phyloP scores from a whole-genome alignment of 2,329 filamentous ascomycete genomes.

The Sphaerulina musiva region DNA sequence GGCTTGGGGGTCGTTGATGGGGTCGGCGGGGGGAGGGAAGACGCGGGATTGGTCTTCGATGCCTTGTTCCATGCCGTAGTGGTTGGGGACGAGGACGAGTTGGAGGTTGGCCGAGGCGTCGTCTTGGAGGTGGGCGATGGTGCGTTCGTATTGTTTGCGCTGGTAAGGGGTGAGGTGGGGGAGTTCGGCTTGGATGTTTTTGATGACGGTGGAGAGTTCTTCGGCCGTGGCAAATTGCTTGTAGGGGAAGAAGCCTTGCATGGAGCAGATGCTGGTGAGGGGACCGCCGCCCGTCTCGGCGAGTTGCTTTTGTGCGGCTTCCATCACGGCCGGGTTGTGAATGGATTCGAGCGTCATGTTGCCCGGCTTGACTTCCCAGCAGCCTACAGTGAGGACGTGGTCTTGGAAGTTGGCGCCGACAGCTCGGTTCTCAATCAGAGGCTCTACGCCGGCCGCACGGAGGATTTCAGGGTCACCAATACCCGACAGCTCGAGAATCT shows the following conservation, averaged over 20 bases:
- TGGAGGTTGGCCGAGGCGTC: slow-evolving; percentile 37
- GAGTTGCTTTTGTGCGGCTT: slow-evolving; percentile 31
- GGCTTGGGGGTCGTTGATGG: slow-evolving; percentile 20
- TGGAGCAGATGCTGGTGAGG: slow-evolving; percentile 30
- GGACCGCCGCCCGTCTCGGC: slow-evolving; percentile 31
- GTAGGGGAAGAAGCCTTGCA: slow-evolving; percentile 36
- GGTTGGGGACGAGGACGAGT: slow-evolving; percentile 31
- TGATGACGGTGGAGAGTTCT: slow-evolving; percentile 31
- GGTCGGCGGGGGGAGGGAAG: slow-evolving; percentile 23
- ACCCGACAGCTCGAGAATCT: slow-evolving; percentile 56
- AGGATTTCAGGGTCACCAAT: slow-evolving; percentile 48
- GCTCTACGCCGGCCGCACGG: slow-evolving; percentile 33
- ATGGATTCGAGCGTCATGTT: slow-evolving; percentile 29
- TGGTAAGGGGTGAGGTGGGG: slow-evolving; percentile 31
- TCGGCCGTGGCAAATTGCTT: slow-evolving; percentile 31
- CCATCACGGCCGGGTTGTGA: slow-evolving; percentile 31
- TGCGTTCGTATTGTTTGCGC: slow-evolving; percentile 33
- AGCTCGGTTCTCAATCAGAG: slow-evolving; percentile 40
- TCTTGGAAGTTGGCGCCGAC: slow-evolving; percentile 50
- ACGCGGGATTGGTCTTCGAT: slow-evolving; percentile 28
- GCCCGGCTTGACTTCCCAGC: slow-evolving; percentile 27
- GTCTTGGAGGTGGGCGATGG: slow-evolving; percentile 32
- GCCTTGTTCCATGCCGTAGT: slow-evolving; percentile 28
- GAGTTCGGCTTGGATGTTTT: slow-evolving; percentile 28
- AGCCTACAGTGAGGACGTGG: slow-evolving; percentile 31